Percentiles rank a stretch among this genome's conserved stretches.
These are phyloP conservation scores for Helicostylum pulchrum DNA, from an alignment of 192 early-diverging fungal genomes.

Conservation along the genomic window DNA sequence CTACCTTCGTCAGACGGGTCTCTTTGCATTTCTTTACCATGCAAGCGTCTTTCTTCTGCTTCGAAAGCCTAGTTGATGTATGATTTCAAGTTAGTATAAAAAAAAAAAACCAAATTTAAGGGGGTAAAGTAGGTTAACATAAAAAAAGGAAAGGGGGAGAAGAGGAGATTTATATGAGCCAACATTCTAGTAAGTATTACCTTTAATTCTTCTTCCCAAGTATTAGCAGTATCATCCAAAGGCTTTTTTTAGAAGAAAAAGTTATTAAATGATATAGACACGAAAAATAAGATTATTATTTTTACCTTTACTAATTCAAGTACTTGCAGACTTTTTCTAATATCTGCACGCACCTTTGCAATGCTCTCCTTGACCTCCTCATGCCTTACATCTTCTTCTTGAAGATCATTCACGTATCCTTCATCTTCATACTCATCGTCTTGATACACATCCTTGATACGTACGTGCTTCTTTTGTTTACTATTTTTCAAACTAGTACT, in stretches of 20 bases:
- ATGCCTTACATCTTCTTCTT: constrained; percentile 22
- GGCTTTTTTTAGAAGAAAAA: constrained; percentile 6
- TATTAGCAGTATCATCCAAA: constrained; percentile 12
- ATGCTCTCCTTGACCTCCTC: constrained; percentile 37
- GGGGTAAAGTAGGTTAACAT: too few species aligned
- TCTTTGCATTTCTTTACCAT: background rate
- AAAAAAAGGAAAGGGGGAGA: constrained; percentile 7
- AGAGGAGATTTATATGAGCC: background rate
- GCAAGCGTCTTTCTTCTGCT: constrained; percentile 20
- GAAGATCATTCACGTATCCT: constrained; percentile 15
- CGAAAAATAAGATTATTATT: too few species aligned
- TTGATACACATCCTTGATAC: background rate
- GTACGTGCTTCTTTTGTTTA: constrained; percentile 7
- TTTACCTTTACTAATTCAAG: constrained; percentile 32
- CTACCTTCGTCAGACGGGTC: constrained; percentile 14
- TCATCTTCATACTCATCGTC: constrained; percentile 24
- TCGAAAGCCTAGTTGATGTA: constrained; percentile 8
- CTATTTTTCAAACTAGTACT: background rate
- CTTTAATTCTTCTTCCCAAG: constrained; percentile 29
- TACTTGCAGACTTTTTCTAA: constrained; percentile 34
- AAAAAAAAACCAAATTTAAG: too few species aligned
- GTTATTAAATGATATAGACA: constrained; percentile 4
- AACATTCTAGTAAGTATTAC: constrained; percentile 4
- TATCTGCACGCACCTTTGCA: constrained; percentile 33
- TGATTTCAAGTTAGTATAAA: too few species aligned